Base-by-base conservation (phyloP, 441 rosid species). In the Biscutella laevigata region DNA sequence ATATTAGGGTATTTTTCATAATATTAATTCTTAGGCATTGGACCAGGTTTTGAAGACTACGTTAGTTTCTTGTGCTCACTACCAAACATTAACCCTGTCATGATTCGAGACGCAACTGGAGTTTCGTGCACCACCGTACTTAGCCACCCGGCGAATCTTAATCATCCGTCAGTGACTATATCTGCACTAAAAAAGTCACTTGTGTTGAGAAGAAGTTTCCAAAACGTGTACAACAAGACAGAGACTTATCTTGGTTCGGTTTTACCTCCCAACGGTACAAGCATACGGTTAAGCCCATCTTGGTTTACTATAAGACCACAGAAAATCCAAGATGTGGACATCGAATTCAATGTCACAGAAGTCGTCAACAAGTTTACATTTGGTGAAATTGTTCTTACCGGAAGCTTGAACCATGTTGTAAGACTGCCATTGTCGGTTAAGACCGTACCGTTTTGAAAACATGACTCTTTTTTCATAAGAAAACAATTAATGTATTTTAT, bases 121-220 rank as follows among this genome's bases (percentile, higher is more conserved):
- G 70, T 50, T 17, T 15, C 39, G 44, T 92, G 98, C 79, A 64
- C 54, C 10, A 66, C 33, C 4, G n/a, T 60, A 0, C 62, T 77
- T 19, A 40, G 71, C 73, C 78, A 71, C 55, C 88, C 84, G 0
- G 85, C 96, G 0, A 66, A 80, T 64, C 74, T 91, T 52, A 88
- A 92, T 74, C 72, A 82, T 16, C 96, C 95, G 1, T 88, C 92
- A 0, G 77, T 92, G 38, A 84, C 89, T 4, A 68, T 83, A 60
- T 79, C 94, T 26, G 50, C 76, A 10, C 69, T 88, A 5, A 56
- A 34, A 35, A 71, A 71, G 11, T 62, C 79, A 7, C 73, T 53
- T 50, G 58, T 40, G 6, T 50, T 86, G 61, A 66, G 34, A 27
- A 73, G 94, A 61, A 79, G 77, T 51, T 75, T 88, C 63, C 80